Conservation (phyloP, 345 rosid genomes). For the Balakata baccata region DNA sequence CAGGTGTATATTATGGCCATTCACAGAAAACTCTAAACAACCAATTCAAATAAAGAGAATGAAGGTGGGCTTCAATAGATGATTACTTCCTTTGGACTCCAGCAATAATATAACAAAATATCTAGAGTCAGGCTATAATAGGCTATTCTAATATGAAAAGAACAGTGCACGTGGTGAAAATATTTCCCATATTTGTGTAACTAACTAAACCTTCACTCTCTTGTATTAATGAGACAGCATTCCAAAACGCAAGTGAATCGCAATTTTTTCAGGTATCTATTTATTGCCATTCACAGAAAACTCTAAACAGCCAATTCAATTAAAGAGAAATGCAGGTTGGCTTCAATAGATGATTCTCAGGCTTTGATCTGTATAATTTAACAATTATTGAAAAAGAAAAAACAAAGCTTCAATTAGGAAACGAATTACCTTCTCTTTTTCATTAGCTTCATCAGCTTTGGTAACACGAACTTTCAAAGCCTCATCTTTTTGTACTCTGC, state of each 20-base stretch:
- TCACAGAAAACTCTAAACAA: neutral
- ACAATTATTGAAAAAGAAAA: neutral
- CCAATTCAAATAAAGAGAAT: neutral
- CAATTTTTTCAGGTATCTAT: neutral
- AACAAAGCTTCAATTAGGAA: slow-evolving; percentile 1
- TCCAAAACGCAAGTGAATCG: too few species aligned
- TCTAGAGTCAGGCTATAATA: neutral
- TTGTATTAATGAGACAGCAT: too few species aligned
- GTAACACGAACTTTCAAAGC: slow-evolving; percentile 76
- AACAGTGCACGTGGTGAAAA: neutral
- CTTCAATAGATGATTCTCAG: neutral
- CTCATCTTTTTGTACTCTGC: slow-evolving; percentile 78
- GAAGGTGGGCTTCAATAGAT: neutral
- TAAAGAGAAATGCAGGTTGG: neutral
- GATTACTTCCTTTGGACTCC: neutral
- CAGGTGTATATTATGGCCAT: neutral
- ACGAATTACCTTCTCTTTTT: slow-evolving; percentile 66
- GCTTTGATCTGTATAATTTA: neutral
- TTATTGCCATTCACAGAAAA: neutral
- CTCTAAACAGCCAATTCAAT: neutral
- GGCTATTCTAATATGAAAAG: neutral
- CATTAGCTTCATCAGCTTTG: slow-evolving; percentile 74
- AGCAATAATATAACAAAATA: neutral
- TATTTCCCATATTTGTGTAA: neutral
- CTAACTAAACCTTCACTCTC: neutral